Conservation (phyloP, 2,329 filamentous ascomycete species). For the Plectosphaerella sp. region DNA sequence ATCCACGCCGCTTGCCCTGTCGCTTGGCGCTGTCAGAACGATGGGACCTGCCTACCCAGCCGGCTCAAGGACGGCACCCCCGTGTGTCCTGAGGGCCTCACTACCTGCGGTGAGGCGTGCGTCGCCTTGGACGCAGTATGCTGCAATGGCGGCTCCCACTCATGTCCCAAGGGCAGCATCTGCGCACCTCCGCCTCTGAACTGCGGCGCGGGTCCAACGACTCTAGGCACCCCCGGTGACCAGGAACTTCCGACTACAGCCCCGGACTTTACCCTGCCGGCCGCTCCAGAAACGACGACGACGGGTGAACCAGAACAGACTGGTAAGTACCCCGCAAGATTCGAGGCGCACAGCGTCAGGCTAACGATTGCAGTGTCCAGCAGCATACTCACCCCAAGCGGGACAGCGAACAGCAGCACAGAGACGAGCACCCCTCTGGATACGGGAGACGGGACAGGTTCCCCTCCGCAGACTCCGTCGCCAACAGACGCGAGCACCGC, state of each 20-base stretch:
- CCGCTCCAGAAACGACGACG: background rate
- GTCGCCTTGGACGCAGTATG: background rate
- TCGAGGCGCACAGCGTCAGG: too few relatives aligned
- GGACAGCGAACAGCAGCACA: too few relatives aligned
- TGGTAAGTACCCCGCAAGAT: too few relatives aligned
- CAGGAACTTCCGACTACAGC: background rate
- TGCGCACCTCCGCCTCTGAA: background rate
- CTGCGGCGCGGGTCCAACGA: background rate
- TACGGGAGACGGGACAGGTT: too few relatives aligned
- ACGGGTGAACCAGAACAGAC: background rate
- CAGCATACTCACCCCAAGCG: too few relatives aligned
- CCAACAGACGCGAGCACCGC: too few relatives aligned
- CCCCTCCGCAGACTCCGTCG: too few relatives aligned
- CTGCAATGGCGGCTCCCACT: background rate
- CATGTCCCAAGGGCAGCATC: background rate
- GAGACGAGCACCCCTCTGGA: too few relatives aligned
- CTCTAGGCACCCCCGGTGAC: background rate
- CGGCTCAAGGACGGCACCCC: background rate
- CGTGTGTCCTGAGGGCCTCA: background rate
- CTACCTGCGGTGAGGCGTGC: slow-evolving; percentile 1
- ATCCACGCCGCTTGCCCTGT: background rate
- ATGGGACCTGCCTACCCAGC: background rate
- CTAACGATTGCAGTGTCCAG: too few relatives aligned
- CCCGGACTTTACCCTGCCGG: background rate
- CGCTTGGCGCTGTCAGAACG: background rate